These are phyloP conservation scores for Phytophthora sojae DNA, from an alignment of 352 stramenopile species.

Conservation along the genomic window DNA sequence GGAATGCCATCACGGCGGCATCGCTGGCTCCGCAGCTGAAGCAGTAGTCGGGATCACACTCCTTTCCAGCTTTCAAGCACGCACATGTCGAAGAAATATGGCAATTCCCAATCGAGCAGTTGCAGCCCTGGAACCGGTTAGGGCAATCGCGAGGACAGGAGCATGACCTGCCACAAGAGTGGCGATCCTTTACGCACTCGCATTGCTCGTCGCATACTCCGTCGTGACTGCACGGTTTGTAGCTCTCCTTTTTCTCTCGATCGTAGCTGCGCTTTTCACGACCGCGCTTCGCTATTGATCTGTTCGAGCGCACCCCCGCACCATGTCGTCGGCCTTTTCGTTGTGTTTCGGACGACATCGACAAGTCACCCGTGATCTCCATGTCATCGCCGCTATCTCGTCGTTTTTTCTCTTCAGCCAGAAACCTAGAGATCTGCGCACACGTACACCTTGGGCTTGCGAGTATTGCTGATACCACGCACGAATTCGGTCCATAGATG, in stretches of 20 bases:
- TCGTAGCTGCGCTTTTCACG: constrained; percentile 52
- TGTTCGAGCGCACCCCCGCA: constrained; percentile 19
- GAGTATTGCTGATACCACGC: constrained; percentile 52
- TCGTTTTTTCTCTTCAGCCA: constrained; percentile 33
- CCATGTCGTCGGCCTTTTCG: constrained; percentile 25
- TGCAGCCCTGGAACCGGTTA: constrained; percentile 75
- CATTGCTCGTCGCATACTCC: constrained; percentile 61
- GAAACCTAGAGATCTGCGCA: constrained; percentile 37
- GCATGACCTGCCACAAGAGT: constrained; percentile 71
- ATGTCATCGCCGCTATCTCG: constrained; percentile 38
- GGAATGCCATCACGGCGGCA: constrained; percentile 58
- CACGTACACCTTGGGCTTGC: constrained; percentile 47
- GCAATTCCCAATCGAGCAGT: constrained; percentile 62
- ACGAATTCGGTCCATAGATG: constrained; percentile 52
- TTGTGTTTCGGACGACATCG: constrained; percentile 18
- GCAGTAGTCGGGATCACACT: constrained; percentile 82
- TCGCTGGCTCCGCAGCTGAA: constrained; percentile 76
- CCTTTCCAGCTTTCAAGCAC: constrained; percentile 57
- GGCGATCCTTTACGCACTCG: constrained; percentile 57
- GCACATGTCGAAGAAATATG: constrained; percentile 55
- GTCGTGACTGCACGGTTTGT: constrained; percentile 68
- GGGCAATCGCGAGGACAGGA: constrained; percentile 67
- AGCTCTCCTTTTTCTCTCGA: constrained; percentile 62
- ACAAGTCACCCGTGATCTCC: constrained; percentile 3
- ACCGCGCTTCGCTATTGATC: constrained; percentile 40